Conservation (phyloP, 2,329 filamentous ascomycete species). For the Paecilomyces sp. region DNA sequence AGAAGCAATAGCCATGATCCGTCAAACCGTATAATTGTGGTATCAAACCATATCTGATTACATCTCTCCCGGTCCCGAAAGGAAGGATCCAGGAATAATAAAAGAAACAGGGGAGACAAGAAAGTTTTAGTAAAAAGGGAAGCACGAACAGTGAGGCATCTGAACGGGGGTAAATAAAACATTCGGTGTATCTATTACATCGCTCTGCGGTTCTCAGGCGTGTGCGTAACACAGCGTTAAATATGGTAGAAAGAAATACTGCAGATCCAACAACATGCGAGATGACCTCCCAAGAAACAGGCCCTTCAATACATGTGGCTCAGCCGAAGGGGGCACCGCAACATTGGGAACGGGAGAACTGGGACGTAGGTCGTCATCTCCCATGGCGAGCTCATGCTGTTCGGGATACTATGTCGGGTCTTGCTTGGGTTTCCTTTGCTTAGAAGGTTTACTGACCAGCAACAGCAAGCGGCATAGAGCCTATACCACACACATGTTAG, state of each 20-base stretch:
- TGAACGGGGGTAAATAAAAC: not conserved
- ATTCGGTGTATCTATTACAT: not conserved
- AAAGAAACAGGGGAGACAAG: not conserved
- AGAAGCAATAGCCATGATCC: not conserved
- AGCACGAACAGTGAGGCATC: not conserved
- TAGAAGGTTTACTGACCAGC: not conserved
- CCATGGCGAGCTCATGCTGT: not conserved
- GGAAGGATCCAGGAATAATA: not conserved
- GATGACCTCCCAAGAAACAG: not conserved
- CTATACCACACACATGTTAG: slow-evolving; percentile 2
- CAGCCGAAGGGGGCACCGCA: not conserved
- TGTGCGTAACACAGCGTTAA: slow-evolving; percentile 8
- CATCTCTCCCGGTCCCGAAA: not conserved
- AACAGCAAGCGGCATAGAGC: slow-evolving; percentile 8
- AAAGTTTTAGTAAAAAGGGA: not conserved
- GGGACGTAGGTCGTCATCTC: not conserved
- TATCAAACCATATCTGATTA: slow-evolving; percentile 2
- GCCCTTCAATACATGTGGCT: not conserved
- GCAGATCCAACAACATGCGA: not conserved
- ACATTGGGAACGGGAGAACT: not conserved
- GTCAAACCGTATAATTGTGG: slow-evolving; percentile 1
- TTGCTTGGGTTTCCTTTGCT: not conserved
- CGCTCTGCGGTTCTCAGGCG: not conserved
- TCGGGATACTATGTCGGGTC: not conserved
- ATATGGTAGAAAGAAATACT: slow-evolving; percentile 1